Evolutionary conservation across 805 yeast species (phyloP).

Genomic region (Lipomyces anomalus): DNA sequence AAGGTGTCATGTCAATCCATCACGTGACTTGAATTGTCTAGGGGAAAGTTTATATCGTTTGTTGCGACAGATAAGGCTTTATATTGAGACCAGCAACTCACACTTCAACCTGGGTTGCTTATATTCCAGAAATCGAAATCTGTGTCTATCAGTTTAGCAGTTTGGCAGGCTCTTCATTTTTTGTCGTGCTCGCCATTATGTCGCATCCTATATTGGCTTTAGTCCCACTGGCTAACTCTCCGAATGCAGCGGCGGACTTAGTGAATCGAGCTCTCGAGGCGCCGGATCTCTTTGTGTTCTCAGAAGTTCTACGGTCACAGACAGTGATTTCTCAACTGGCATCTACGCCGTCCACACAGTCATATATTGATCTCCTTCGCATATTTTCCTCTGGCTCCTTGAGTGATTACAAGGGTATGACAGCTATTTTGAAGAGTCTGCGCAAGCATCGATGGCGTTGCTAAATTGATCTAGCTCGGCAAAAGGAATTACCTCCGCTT

Average conservation of each 20-base stretch:
- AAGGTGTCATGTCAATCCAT: too few species aligned
- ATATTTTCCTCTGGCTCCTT: conserved; percentile 20
- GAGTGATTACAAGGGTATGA: conserved; percentile 12
- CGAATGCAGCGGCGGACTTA: conserved; percentile 17
- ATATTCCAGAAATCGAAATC: too few species aligned
- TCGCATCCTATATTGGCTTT: conserved; percentile 14
- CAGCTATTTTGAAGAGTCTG: too few species aligned
- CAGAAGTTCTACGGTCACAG: conserved; percentile 2
- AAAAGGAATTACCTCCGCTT: conserved; percentile 5
- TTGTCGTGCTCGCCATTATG: too few species aligned
- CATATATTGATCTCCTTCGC: conserved; percentile 7
- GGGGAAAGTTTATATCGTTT: too few species aligned
- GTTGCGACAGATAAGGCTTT: too few species aligned
- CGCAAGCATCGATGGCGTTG: neutral
- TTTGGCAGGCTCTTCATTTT: too few species aligned
- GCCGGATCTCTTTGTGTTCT: conserved; percentile 13
- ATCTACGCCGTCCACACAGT: neutral
- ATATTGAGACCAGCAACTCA: too few species aligned
- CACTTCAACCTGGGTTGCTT: too few species aligned
- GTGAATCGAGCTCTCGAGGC: conserved; percentile 14
- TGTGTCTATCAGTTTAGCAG: too few species aligned
- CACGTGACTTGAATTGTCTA: too few species aligned
- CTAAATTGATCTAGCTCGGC: neutral
- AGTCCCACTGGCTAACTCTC: conserved; percentile 13
- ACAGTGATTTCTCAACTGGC: conserved; percentile 3